Evolutionary conservation across 768 basidiomycete species (phyloP).

Genomic region (Leccinum rimulosum): DNA sequence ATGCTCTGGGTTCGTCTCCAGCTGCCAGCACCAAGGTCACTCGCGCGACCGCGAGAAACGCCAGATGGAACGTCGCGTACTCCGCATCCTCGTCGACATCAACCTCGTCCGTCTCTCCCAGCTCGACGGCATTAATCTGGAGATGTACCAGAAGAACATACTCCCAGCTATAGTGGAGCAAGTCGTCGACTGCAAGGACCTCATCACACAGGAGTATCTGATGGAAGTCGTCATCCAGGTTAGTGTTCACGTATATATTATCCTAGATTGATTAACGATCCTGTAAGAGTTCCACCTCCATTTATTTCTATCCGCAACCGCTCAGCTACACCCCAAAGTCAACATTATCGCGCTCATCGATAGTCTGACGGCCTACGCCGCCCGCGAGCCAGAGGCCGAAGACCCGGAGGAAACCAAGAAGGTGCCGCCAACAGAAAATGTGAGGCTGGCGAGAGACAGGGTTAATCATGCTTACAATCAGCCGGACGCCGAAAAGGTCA

Average conservation of each 20-base stretch:
- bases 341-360: constrained; percentile 99
- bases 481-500: too few relatives aligned
- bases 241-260: constrained; percentile 13
- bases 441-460: too few relatives aligned
- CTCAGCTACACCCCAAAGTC: constrained; percentile 95
- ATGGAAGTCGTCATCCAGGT: constrained; percentile 99
- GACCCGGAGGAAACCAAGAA: too few relatives aligned
- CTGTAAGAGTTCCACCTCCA: constrained; percentile 92
- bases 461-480: too few relatives aligned
- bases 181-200: constrained; percentile 97
- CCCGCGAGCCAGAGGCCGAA: too few relatives aligned
- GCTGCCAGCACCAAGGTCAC: constrained; percentile 71
- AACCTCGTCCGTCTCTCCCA: too few relatives aligned
- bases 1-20: constrained; percentile 97
- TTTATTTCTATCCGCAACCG: constrained; percentile 93
- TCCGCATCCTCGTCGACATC: constrained; percentile 48
- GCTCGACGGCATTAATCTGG: too few relatives aligned
- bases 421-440: too few relatives aligned
- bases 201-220: constrained; percentile 94
- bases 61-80: constrained; percentile 24
- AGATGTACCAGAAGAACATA: too few relatives aligned
- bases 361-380: constrained; percentile 60
- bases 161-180: constrained; percentile 94
- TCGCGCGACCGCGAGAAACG: too few relatives aligned
- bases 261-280: not conserved